These are phyloP conservation scores for Nepenthes alata DNA, from an alignment of 179 eudicot genomes.

Conservation along the genomic window DNA sequence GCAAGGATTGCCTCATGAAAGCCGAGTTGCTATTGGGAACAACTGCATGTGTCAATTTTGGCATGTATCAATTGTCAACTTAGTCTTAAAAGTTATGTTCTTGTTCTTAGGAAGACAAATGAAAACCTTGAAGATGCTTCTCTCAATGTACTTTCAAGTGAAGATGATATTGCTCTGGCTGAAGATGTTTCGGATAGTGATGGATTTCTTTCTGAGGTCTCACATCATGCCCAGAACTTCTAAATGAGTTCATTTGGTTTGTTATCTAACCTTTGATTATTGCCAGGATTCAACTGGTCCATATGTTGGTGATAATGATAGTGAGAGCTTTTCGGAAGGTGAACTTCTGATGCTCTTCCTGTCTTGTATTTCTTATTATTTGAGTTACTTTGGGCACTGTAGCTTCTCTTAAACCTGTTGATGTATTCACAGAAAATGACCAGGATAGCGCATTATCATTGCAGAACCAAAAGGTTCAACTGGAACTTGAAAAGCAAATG, in stretches of 20 bases:
- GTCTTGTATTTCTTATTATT: background rate
- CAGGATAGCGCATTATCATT: conserved; percentile 21
- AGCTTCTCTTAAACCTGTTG: background rate
- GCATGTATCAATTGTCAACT: background rate
- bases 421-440: conserved; percentile 27
- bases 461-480: conserved; percentile 30
- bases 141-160: conserved; percentile 51
- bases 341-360: background rate
- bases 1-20: too few species aligned
- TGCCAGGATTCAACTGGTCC: conserved; percentile 42
- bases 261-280: conserved; percentile 7
- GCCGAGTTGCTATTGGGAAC: too few species aligned
- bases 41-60: background rate
- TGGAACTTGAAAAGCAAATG: conserved; percentile 45
- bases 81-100: too few species aligned
- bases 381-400: background rate
- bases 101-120: conserved; percentile 23
- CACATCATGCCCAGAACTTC: conserved; percentile 2
- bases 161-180: conserved; percentile 35
- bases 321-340: conserved; percentile 46
- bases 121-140: conserved; percentile 36
- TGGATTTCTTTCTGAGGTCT: conserved; percentile 87
- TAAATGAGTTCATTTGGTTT: conserved; percentile 5
- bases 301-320: conserved; percentile 16
- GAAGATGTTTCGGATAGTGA: conserved; percentile 66